These are phyloP conservation scores for Ustilago crameri DNA, from an alignment of 1,284 basidiomycete species.

Conservation along the genomic window DNA sequence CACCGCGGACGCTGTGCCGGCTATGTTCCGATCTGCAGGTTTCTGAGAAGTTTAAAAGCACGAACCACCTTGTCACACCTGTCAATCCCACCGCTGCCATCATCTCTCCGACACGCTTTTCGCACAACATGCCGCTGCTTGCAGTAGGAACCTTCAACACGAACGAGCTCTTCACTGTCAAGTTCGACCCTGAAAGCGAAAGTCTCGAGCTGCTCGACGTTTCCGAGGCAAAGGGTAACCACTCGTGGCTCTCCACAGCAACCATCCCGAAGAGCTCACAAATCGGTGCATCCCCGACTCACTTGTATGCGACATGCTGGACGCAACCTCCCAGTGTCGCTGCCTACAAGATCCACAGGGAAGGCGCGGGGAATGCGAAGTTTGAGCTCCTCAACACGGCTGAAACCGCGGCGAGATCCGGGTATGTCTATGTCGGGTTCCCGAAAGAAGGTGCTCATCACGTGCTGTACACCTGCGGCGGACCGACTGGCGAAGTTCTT, in stretches of 20 bases:
- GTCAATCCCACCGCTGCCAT: not conserved
- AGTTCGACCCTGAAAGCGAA: conserved; percentile 36
- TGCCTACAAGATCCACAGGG: conserved; percentile 39
- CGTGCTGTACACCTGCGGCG: conserved; percentile 69
- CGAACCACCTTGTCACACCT: not conserved
- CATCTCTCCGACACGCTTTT: not conserved
- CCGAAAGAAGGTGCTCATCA: conserved; percentile 30
- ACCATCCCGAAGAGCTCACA: conserved; percentile 6
- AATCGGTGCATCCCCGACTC: conserved; percentile 6
- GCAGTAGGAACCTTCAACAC: conserved; percentile 55
- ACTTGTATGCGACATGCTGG: conserved; percentile 54
- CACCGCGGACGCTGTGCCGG: conserved; percentile 27
- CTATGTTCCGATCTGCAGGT: conserved; percentile 2
- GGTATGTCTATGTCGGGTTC: conserved; percentile 50
- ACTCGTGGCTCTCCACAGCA: conserved; percentile 52
- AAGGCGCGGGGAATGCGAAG: not conserved
- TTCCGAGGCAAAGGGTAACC: conserved; percentile 45
- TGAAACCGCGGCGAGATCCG: conserved; percentile 45
- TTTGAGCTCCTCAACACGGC: conserved; percentile 50
- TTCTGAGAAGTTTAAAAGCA: conserved; percentile 15
- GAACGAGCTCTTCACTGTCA: conserved; percentile 45
- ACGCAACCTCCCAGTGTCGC: conserved; percentile 51
- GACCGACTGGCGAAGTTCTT: conserved; percentile 69
- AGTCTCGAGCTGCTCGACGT: conserved; percentile 31
- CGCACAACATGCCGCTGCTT: conserved; percentile 27